Evolutionary conservation across 306 rosid species (phyloP).

Genomic region (Quercus glauca): DNA sequence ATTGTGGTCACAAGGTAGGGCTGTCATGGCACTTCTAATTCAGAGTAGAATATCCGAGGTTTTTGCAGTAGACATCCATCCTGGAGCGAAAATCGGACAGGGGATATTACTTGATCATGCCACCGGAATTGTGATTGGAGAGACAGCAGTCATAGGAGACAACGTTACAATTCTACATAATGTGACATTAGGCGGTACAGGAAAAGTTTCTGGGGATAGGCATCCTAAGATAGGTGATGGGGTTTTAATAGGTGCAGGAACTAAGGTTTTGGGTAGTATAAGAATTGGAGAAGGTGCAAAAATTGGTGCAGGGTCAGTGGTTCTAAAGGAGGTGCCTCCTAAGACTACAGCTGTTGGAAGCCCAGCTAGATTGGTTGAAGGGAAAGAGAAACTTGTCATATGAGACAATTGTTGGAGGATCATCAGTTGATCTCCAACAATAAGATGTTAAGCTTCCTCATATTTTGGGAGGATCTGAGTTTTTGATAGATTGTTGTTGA

Average conservation of each 20-base stretch:
- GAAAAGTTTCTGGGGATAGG: conserved; percentile 47
- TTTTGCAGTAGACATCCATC: conserved; percentile 52
- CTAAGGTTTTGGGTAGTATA: conserved; percentile 45
- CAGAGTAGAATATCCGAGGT: conserved; percentile 49
- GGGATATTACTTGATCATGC: conserved; percentile 55
- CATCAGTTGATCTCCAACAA: not conserved
- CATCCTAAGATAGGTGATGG: conserved; percentile 61
- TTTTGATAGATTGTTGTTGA: not conserved
- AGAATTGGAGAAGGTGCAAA: conserved; percentile 48
- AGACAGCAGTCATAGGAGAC: conserved; percentile 50
- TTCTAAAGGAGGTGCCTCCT: conserved; percentile 51
- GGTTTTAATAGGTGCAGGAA: conserved; percentile 54
- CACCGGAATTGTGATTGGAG: conserved; percentile 51
- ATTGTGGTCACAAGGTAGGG: conserved; percentile 39
- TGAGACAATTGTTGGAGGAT: not conserved
- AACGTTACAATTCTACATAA: conserved; percentile 51
- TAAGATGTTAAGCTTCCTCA: conserved; percentile 22
- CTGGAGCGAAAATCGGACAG: conserved; percentile 49
- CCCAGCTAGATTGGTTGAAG: conserved; percentile 50
- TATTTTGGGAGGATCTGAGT: not conserved
- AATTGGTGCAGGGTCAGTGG: conserved; percentile 55
- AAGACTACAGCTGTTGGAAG: conserved; percentile 46
- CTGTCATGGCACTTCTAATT: conserved; percentile 35
- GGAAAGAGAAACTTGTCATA: conserved; percentile 45
- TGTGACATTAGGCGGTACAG: conserved; percentile 60